Conservation (phyloP, 805 yeast genomes). For the Candida insectalens region DNA sequence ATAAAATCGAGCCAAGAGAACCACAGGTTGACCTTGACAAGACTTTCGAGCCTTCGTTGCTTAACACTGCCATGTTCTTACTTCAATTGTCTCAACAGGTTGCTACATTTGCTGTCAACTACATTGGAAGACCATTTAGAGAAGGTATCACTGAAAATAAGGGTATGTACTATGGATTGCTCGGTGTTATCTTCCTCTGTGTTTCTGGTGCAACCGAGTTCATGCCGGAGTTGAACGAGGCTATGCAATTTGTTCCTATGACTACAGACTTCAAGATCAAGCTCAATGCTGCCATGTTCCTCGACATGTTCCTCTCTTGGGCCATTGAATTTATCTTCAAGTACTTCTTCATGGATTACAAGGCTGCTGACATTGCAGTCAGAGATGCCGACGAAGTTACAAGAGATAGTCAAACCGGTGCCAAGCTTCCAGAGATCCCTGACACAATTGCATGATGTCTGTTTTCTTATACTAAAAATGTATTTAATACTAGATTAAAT, state of each 20-base stretch:
- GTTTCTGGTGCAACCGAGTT: constrained; percentile 90
- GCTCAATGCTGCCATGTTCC: constrained; percentile 59
- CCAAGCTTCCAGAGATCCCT: neutral
- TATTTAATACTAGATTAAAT: too few relatives aligned
- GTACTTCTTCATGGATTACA: constrained; percentile 77
- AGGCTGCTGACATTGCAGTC: constrained; percentile 83
- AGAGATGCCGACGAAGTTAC: constrained; percentile 18
- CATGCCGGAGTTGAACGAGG: constrained; percentile 87
- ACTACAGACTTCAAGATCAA: constrained; percentile 58
- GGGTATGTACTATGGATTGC: constrained; percentile 93
- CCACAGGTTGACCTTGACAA: constrained; percentile 86
- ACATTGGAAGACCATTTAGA: constrained; percentile 94
- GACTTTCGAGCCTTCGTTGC: constrained; percentile 76
- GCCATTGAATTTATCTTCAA: constrained; percentile 74
- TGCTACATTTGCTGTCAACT: constrained; percentile 94
- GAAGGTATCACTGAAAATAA: constrained; percentile 83
- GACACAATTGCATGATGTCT: too few relatives aligned
- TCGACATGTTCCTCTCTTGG: constrained; percentile 74
- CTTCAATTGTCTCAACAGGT: constrained; percentile 94
- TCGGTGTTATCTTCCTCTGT: constrained; percentile 86
- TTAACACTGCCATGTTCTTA: constrained; percentile 93
- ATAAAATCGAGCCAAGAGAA: constrained; percentile 84
- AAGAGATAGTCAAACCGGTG: neutral
- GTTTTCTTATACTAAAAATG: too few relatives aligned
- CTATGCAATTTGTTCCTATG: constrained; percentile 90